Base-by-base conservation (phyloP, 2,329 filamentous ascomycete genomes). In the Aspergillus pseudoglaucus region DNA sequence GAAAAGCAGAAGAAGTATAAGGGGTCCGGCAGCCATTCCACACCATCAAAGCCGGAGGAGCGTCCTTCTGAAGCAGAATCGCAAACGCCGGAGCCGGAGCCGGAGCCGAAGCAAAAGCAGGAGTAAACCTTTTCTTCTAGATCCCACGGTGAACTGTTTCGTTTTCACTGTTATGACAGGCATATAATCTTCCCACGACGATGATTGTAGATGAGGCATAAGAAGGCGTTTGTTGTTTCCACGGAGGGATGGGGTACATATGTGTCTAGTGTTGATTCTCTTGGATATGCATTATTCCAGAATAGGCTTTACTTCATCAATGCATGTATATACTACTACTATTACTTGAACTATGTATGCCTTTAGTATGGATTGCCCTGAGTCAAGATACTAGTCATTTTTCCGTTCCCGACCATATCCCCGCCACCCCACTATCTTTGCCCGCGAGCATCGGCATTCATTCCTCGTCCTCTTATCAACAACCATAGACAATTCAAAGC, bases 1-100 rank as follows among this genome's bases (percentile, higher is more conserved):
- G 93, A 97, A 66, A 98, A 98, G 76, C 74, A 83, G 51, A 73
- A 73, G 53, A 89, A 88, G 66, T 85, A 74, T 57, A 65, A 54
- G 45, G 63, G 67, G 37, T 64, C 68, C 1, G 68, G 67, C 45
- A 59, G 60, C 22, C 59, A 63, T 44, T 53, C 58, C 6, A 51
- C 59, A 12, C 18, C 54, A 22, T 46, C 51, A 7, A 35, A 35
- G 33, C 8, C 25, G 9, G 33, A 35, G 8, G n/a, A n/a, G 14
- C 15, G 14, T 35, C 33, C 14, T 35, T 35, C 37, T 8, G 46
- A 50, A 30, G 54, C 55, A 20, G 45, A 56, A 18, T 27, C 48
- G 12, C 42, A 50, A 17, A 48, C 53, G n/a, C n/a, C n/a, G n/a
- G n/a, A 20, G 20, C 20, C 20, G 20, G 20, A 20, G 18, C 14